Conservation (phyloP, 176 grass and related monocot genomes). For the Elaeis guineensis region DNA sequence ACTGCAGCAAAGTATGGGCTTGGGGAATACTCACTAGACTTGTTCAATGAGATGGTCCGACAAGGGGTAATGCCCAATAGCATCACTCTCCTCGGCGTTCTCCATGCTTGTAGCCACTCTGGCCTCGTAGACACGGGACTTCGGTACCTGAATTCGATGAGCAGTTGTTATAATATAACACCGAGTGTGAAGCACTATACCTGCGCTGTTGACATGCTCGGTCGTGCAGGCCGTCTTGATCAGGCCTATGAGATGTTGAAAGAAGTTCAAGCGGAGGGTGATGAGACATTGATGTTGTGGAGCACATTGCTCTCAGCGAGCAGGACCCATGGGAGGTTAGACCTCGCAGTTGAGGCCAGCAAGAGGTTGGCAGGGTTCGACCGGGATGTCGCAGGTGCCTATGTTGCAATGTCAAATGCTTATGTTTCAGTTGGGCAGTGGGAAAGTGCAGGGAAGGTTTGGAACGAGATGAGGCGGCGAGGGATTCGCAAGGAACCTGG, state of each 20-base stretch:
- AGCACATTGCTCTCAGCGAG: slow-evolving; percentile 65
- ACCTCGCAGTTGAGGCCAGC: slow-evolving; percentile 41
- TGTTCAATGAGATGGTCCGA: slow-evolving; percentile 52
- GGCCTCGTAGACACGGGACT: slow-evolving; percentile 56
- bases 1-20: slow-evolving; percentile 53
- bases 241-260: slow-evolving; percentile 44
- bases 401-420: slow-evolving; percentile 68
- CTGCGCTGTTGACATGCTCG: slow-evolving; percentile 66
- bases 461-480: slow-evolving; percentile 41
- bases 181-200: slow-evolving; percentile 60
- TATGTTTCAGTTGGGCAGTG: slow-evolving; percentile 52
- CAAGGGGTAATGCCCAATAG: slow-evolving; percentile 38
- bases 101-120: slow-evolving; percentile 70
- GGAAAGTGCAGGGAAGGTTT: slow-evolving; percentile 27
- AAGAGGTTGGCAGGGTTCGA: slow-evolving; percentile 42
- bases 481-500: slow-evolving; percentile 65
- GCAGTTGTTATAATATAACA: slow-evolving; percentile 24
- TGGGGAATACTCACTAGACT: slow-evolving; percentile 14
- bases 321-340: slow-evolving; percentile 43
- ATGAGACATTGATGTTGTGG: slow-evolving; percentile 53
- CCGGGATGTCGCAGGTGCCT: slow-evolving; percentile 45
- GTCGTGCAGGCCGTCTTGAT: slow-evolving; percentile 40
- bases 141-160: slow-evolving; percentile 43
- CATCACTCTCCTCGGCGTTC: slow-evolving; percentile 55
- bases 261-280: slow-evolving; percentile 28